These are phyloP conservation scores for Arbutus unedo DNA, from an alignment of 148 eudicot genomes.

Conservation along the genomic window DNA sequence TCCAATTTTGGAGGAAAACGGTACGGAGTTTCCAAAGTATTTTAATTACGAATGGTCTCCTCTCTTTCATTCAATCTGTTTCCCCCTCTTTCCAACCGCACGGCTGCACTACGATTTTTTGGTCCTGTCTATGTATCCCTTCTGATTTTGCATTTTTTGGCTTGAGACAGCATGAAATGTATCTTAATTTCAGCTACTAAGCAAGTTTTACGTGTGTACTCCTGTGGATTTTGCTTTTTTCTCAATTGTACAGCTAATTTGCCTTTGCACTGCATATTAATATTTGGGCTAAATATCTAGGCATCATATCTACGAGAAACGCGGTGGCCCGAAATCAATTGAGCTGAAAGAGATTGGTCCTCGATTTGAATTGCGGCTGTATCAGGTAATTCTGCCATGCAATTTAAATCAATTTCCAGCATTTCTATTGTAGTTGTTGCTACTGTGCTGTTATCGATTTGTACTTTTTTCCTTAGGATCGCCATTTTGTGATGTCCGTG, in stretches of 20 bases:
- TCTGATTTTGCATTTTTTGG: not conserved
- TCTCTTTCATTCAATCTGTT: not conserved
- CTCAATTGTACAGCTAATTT: not conserved
- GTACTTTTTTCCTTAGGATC: not conserved
- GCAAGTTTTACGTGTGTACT: not conserved
- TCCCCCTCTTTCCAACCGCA: not conserved
- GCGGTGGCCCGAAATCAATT: constrained; percentile 83
- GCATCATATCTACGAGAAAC: constrained; percentile 69
- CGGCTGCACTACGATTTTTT: not conserved
- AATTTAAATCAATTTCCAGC: not conserved
- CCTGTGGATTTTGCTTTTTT: not conserved
- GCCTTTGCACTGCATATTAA: not conserved
- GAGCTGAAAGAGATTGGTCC: constrained; percentile 95
- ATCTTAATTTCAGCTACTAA: not conserved
- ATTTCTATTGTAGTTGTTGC: not conserved
- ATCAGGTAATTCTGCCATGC: constrained; percentile 45
- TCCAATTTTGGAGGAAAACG: not conserved
- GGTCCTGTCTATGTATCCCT: not conserved
- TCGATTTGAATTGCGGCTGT: constrained; percentile 80
- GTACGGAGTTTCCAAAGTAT: not conserved
- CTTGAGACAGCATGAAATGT: not conserved
- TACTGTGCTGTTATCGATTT: not conserved
- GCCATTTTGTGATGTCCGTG: not conserved
- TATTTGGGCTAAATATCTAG: constrained; percentile 2
- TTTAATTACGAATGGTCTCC: not conserved